Base-by-base conservation (phyloP, 306 rosid species). In the Albizia julibrissin region DNA sequence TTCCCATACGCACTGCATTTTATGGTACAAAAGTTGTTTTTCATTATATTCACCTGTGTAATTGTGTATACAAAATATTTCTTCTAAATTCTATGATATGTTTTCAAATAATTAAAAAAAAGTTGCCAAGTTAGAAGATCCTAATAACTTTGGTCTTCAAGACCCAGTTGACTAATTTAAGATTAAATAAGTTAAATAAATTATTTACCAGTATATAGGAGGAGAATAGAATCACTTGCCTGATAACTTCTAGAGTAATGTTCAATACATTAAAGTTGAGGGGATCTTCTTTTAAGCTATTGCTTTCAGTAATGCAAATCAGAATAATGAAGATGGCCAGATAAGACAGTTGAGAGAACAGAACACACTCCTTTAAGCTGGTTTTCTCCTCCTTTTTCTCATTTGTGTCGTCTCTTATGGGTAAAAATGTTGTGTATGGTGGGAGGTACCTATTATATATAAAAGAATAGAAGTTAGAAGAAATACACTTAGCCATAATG, bases 1-100 rank as follows among this genome's bases (percentile, higher is more conserved):
- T 94, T 94, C 24, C 93, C 97, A 74, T 91, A 94, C 21, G 94
- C 97, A 87, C 98, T 92, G 83, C 86, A 84, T 10, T 31, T 50
- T 27, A 15, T 13, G 10, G 10, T 61, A 62, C 6, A 27, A 65
- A 0, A 1, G 7, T 6, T 65, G 6, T 15, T 31, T 8, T 6
- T 15, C 8, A 14, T 65, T 6, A 31, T 2, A 64, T 15, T 4
- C 10, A 54, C 26, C 2, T 19, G 62, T 21, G 3, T 8, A 19
- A 33, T 33, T 33, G 37, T 52, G 19, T 52, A 56, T n/a, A 22
- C 26, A n/a, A 10, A n/a, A 8, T n/a, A 56, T 56, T n/a, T 27
- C 11, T 56, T 56, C 29, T 54, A 8, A 19, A 54, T 21, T 21
- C 24, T 49, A 16, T 6, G 2, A 52, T 21, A 6, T 18, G n/a